phyloP scores from a whole-genome alignment of 2,329 filamentous ascomycete genomes.

The Pyricularia sp. region DNA sequence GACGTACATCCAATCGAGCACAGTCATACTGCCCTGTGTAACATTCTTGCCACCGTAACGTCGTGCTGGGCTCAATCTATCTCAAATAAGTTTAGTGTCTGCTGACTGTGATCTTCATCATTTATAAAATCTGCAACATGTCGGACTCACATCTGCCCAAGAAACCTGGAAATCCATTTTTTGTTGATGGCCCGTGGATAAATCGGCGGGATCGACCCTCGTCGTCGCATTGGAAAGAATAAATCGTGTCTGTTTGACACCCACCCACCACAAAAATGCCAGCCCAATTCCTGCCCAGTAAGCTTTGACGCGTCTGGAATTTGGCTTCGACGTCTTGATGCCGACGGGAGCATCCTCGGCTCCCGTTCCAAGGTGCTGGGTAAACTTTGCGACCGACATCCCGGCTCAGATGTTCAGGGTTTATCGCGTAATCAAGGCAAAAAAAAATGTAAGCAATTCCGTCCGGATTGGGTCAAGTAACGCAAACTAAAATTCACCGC shows the following conservation, averaged over 20 bases:
- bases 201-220: neutral
- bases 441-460: neutral
- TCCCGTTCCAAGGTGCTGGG: neutral
- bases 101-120: neutral
- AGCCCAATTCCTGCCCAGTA: neutral
- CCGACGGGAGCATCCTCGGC: neutral
- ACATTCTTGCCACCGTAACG: conserved; percentile 24
- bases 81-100: neutral
- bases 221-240: neutral
- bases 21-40: conserved; percentile 25
- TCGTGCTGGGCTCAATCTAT: conserved; percentile 12
- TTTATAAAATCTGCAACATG: neutral
- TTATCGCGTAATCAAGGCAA: neutral
- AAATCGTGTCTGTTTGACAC: neutral
- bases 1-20: conserved; percentile 22
- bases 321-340: neutral
- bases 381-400: neutral
- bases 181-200: neutral
- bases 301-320: neutral
- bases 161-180: neutral
- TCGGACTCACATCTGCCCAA: neutral
- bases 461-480: neutral
- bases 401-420: neutral
- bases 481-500: no score
- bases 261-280: neutral